These are phyloP conservation scores for Leucocoprinus leucothites DNA, from an alignment of 768 basidiomycete species.

Conservation along the genomic window DNA sequence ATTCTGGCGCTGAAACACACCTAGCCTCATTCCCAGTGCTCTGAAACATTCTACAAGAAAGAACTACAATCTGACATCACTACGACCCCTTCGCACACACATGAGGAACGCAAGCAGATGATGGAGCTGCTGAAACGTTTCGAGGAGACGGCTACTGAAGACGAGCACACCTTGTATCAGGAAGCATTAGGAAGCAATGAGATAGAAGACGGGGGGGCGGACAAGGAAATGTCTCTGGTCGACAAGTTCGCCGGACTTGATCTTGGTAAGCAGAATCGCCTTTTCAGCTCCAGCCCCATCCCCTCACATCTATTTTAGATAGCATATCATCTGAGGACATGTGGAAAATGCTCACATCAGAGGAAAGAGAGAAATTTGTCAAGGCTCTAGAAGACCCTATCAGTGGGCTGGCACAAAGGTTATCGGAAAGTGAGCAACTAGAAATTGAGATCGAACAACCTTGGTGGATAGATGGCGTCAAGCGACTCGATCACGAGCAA, in stretches of 20 bases:
- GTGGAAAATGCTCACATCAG: slow-evolving; percentile 58
- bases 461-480: slow-evolving; percentile 56
- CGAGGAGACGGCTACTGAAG: slow-evolving; percentile 51
- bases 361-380: slow-evolving; percentile 60
- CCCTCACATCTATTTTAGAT: slow-evolving; percentile 33
- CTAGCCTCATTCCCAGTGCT: slow-evolving; percentile 68
- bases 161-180: slow-evolving; percentile 22
- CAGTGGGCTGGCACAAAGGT: slow-evolving; percentile 55
- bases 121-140: slow-evolving; percentile 69
- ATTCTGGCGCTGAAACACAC: not conserved
- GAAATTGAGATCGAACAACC: slow-evolving; percentile 48
- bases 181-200: slow-evolving; percentile 22
- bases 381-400: slow-evolving; percentile 56
- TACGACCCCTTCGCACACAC: slow-evolving; percentile 48
- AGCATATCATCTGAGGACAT: slow-evolving; percentile 51
- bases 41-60: slow-evolving; percentile 78
- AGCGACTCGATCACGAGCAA: not conserved
- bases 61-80: slow-evolving; percentile 67
- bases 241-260: slow-evolving; percentile 54
- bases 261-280: slow-evolving; percentile 44
- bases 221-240: slow-evolving; percentile 39
- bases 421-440: slow-evolving; percentile 58
- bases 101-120: slow-evolving; percentile 61
- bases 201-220: slow-evolving; percentile 35
- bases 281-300: not conserved